Evolutionary conservation across 2,329 filamentous ascomycete species (phyloP), one percentile per base, ranked within the genome.

Genomic region (Cercospora sp.): DNA sequence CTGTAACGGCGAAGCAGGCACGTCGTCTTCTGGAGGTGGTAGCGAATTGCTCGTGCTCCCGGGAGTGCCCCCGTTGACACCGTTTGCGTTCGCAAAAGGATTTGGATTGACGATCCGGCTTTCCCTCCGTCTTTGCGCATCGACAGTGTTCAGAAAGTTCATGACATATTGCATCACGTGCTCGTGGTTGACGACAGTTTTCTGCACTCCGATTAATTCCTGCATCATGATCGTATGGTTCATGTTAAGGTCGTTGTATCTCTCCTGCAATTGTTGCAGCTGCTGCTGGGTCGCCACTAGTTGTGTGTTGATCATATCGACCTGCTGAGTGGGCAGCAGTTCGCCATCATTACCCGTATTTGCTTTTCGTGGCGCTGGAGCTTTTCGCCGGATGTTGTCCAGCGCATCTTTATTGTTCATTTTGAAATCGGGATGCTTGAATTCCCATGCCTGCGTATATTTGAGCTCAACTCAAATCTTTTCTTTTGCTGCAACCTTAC

Each of bases 361-460:
- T 33, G 86, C 80, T 78, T 97, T 98, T 72, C 94, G 86, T 3
- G 94, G 92, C 1, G 94, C 93, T 0, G 95, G 95, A 2, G 95
- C 94, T 82, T 99, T 99, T 74, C 95, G 87, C 75, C 93, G 89
- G 76, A 99, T 99, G 74, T 97, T 98, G 77, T 99, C 95, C 59
- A 99, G 85, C 57, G 93, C 95, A 77, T 97, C 93, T 80, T 97
- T 97, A 81, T 94, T 96, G 80, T 97, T 94, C 72, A 91, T 90
- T 75, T 93, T 91, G 82, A 99, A 99, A 75, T 97, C 93, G 12
- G 94, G 94, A 77, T 99, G 95, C 78, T 95, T 96, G 79, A 99
- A 99, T 78, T 99, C 95, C 92, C 92, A 96, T 12, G 90, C 89
- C 91, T 95, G 75, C 33, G 63, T 28, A 60, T 63, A 16, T 65